phyloP scores from a whole-genome alignment of 1,284 basidiomycete genomes.

The Tilletia caries region DNA sequence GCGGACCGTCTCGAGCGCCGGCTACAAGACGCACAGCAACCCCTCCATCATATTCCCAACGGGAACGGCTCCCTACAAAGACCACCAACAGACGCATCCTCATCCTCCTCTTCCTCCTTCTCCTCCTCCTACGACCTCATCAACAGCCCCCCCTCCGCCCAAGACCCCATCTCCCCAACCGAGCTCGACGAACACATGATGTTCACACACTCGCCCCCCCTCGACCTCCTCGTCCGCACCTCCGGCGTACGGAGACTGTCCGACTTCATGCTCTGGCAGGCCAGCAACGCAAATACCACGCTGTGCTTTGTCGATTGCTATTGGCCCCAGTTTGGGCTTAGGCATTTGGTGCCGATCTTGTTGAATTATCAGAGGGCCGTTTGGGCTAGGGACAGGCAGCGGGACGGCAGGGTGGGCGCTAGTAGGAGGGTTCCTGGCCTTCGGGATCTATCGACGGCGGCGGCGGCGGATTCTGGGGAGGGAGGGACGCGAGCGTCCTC shows the following conservation, averaged over 20 bases:
- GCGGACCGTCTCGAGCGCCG: slow-evolving; percentile 23
- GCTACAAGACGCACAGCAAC: background rate
- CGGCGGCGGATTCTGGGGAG: too few species aligned
- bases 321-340: slow-evolving; percentile 92
- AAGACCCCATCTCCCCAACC: slow-evolving; percentile 14
- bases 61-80: background rate
- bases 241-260: slow-evolving; percentile 85
- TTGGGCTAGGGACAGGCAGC: slow-evolving; percentile 52
- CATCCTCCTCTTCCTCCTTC: background rate
- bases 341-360: slow-evolving; percentile 79
- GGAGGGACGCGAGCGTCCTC: too few species aligned
- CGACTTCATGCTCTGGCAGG: slow-evolving; percentile 94
- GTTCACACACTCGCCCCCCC: slow-evolving; percentile 68
- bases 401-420: background rate
- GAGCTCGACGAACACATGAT: slow-evolving; percentile 34
- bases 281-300: slow-evolving; percentile 65
- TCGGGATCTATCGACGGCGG: too few species aligned
- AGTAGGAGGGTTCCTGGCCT: background rate
- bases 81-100: background rate
- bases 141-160: background rate
- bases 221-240: slow-evolving; percentile 88
- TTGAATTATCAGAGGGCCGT: slow-evolving; percentile 71
- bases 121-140: background rate
- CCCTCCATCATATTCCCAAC: background rate
- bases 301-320: slow-evolving; percentile 85